phyloP scores from a whole-genome alignment of 306 rosid genomes.

The Castanospermum australe region DNA sequence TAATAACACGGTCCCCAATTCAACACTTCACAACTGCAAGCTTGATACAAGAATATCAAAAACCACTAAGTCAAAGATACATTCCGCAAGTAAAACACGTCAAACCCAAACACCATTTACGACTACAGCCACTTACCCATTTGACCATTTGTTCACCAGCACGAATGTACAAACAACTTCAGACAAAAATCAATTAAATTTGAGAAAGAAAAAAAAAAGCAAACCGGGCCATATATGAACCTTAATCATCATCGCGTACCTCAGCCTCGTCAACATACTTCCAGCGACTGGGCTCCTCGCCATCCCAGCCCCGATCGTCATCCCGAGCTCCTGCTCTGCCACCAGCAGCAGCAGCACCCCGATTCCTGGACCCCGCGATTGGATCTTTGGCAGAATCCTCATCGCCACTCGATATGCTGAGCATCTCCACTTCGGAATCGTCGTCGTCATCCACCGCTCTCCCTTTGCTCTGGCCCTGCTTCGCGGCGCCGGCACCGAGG shows the following conservation, averaged over 20 bases:
- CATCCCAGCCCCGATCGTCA: conserved; percentile 78
- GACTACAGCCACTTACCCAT: not conserved
- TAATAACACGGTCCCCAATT: not conserved
- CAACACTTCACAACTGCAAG: not conserved
- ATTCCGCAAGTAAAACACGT: not conserved
- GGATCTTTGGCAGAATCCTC: conserved; percentile 59
- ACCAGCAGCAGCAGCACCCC: conserved; percentile 26
- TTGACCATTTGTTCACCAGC: not conserved
- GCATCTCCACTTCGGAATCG: conserved; percentile 96
- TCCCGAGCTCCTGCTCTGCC: conserved; percentile 41
- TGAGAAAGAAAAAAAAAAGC: not conserved
- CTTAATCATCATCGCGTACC: conserved; percentile 39
- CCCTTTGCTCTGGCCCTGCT: conserved; percentile 18
- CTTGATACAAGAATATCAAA: not conserved
- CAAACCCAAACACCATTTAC: not conserved
- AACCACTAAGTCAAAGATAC: not conserved
- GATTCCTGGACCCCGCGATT: conserved; percentile 35
- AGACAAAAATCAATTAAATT: not conserved
- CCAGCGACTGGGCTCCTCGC: conserved; percentile 91
- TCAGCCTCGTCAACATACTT: conserved; percentile 89
- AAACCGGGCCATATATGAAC: not conserved
- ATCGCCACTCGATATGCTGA: conserved; percentile 97
- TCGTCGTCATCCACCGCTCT: conserved; percentile 74
- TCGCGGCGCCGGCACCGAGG: not conserved
- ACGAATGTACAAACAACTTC: not conserved